Conservation (phyloP, 2,329 filamentous ascomycete genomes). For the Coniella lustricola region DNA sequence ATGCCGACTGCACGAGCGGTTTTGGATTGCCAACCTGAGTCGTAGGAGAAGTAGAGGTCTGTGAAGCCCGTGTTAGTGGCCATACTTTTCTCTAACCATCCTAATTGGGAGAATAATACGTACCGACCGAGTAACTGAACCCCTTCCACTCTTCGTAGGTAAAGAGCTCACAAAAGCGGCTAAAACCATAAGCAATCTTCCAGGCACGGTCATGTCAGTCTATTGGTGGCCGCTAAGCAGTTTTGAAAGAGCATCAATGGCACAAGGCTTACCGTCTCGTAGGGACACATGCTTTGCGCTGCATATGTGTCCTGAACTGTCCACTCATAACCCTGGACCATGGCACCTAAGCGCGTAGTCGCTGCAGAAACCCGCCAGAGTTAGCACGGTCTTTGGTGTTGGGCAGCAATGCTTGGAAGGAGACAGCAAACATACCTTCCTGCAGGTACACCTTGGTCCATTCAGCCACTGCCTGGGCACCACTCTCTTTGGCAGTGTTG, state of each 20-base stretch:
- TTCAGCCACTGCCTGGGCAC: conserved; percentile 47
- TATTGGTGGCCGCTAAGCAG: background rate
- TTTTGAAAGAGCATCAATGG: background rate
- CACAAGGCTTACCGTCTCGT: conserved; percentile 52
- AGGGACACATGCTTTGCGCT: conserved; percentile 66
- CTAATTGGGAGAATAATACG: background rate
- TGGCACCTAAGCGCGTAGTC: conserved; percentile 48
- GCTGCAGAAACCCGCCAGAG: conserved; percentile 30
- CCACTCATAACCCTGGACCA: conserved; percentile 56
- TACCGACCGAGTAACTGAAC: conserved; percentile 61
- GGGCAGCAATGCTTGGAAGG: conserved; percentile 1
- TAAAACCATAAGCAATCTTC: conserved; percentile 64
- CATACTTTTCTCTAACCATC: background rate
- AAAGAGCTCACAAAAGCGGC: conserved; percentile 66
- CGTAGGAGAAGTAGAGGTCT: conserved; percentile 55
- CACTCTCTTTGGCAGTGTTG: conserved; percentile 46
- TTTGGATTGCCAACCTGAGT: conserved; percentile 56
- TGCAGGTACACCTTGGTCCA: conserved; percentile 61
- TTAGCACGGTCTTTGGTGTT: background rate
- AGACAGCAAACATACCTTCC: conserved; percentile 35
- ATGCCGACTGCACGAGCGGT: conserved; percentile 66
- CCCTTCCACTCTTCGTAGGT: conserved; percentile 67
- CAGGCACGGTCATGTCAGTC: conserved; percentile 6
- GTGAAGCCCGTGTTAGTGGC: background rate
- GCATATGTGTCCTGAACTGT: conserved; percentile 57